Evolutionary conservation across 164 flowering plant species (phyloP), one percentile per base, ranked within the genome.

Genomic region (Piper betle): DNA sequence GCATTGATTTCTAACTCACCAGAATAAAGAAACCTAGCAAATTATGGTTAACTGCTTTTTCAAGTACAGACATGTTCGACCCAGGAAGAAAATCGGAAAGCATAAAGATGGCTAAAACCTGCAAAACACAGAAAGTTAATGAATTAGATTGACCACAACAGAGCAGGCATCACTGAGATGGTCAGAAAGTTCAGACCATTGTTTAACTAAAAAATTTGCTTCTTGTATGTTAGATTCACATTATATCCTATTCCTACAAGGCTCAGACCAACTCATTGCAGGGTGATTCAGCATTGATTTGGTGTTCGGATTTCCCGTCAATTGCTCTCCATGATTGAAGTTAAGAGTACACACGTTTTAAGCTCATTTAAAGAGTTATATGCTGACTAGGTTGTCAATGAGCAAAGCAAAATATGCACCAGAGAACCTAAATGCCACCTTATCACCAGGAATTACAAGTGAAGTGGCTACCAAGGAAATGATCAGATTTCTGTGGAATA

Each of bases 11-110:
- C 4, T 53, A 39, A 52, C 68, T 80, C 65, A 89, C 98, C 84
- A 87, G 70, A 59, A 92, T 82, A 77, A 89, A 92, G 25, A 81
- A 56, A 55, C 73, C 88, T 69, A 89, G 75, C 62, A 92, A 69
- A 68, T 89, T 92, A 58, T 69, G 75, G 68, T 83, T 69, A 57
- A 83, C 78, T 72, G 96, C 88, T 72, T 72, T 80, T 74, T 84
- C 96, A 9, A 92, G 76, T 12, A 66, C 55, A 39, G 88, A 81
- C 55, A 63, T 64, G 66, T 71, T 73, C 57, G 66, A 60, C 62
- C 82, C 85, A 17, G 81, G 79, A 25, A 80, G 63, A 58, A 68
- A 77, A 72, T 80, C 86, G 5, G 87, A 80, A 42, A 89, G 82
- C 84, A 78, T 79, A 7, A 84, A 61, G 37, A 82, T 73, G 55